Percentiles rank a stretch among this genome's conserved stretches.
Evolutionary conservation across 495 filamentous ascomycete genomes (phyloP).

Genomic region (Hypoxylon trugodes): DNA sequence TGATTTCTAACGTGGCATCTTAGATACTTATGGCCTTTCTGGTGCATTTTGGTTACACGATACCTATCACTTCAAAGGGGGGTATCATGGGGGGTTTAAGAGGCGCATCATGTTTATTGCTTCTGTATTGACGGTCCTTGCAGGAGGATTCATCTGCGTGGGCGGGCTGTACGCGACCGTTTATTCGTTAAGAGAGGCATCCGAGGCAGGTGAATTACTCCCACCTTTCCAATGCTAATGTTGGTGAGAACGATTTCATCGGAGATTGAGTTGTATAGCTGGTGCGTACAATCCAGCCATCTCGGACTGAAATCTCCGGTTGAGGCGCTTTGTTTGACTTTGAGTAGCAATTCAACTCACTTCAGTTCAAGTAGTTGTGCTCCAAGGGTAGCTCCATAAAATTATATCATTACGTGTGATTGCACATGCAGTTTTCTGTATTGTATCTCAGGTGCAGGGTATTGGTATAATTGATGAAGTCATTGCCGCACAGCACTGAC

Average conservation of each 20-base stretch:
- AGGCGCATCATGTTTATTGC: constrained; percentile 35
- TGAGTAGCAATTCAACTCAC: too few relatives aligned
- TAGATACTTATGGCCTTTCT: constrained; percentile 61
- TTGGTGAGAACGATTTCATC: too few relatives aligned
- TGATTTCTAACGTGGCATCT: background rate
- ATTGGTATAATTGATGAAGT: constrained; percentile 38
- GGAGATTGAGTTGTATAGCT: too few relatives aligned
- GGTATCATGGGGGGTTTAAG: constrained; percentile 29
- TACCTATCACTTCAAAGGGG: constrained; percentile 29
- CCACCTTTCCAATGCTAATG: constrained; percentile 39
- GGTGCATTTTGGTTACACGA: constrained; percentile 63
- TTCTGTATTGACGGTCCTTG: constrained; percentile 39
- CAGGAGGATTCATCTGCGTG: constrained; percentile 45
- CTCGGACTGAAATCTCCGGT: background rate
- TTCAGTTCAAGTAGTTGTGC: too few relatives aligned
- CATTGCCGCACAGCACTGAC: constrained; percentile 35
- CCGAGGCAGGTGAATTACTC: constrained; percentile 35
- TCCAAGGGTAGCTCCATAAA: constrained; percentile 8
- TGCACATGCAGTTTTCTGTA: background rate
- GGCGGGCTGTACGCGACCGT: constrained; percentile 43
- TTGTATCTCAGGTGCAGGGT: constrained; percentile 5
- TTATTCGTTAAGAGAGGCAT: constrained; percentile 31
- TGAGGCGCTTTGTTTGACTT: background rate
- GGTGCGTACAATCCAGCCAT: background rate
- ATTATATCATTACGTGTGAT: constrained; percentile 22